phyloP scores from a whole-genome alignment of 108 stramenopile species.

The Fistulifera pelliculosa region DNA sequence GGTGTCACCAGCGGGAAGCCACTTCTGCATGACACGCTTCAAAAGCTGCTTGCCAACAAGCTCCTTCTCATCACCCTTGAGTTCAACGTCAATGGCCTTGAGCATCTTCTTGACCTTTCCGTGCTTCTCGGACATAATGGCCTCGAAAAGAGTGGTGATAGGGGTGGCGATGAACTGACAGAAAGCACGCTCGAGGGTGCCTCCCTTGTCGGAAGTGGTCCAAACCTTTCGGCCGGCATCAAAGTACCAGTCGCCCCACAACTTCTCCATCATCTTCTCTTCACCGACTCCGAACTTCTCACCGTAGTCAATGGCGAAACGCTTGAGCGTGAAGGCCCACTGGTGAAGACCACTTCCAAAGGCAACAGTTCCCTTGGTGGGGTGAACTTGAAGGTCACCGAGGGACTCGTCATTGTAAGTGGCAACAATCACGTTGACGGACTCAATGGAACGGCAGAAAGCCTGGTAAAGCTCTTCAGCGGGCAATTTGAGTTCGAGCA shows the following conservation, averaged over 20 bases:
- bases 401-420: conserved; percentile 98
- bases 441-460: conserved; percentile 98
- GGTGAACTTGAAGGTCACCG: conserved; percentile 97
- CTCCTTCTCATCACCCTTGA: conserved; percentile 94
- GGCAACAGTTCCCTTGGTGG: conserved; percentile 97
- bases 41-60: conserved; percentile 95
- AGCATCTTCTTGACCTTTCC: conserved; percentile 99
- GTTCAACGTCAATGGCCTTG: conserved; percentile 95
- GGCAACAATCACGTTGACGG: conserved; percentile 99
- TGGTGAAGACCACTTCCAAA: conserved; percentile 99
- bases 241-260: conserved; percentile 99
- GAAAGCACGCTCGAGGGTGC: conserved; percentile 94
- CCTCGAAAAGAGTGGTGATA: conserved; percentile 97
- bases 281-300: conserved; percentile 96
- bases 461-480: conserved; percentile 99
- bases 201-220: conserved; percentile 85
- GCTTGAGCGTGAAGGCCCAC: conserved; percentile 99
- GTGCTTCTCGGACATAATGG: conserved; percentile 97
- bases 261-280: conserved; percentile 98
- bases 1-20: conserved; percentile 99
- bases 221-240: conserved; percentile 90
- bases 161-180: conserved; percentile 99
- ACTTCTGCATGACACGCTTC: conserved; percentile 99
- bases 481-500: conserved; percentile 97
- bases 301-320: conserved; percentile 97